These are phyloP conservation scores for Arthonia radiata DNA, from an alignment of 495 filamentous ascomycete species.

Conservation along the genomic window DNA sequence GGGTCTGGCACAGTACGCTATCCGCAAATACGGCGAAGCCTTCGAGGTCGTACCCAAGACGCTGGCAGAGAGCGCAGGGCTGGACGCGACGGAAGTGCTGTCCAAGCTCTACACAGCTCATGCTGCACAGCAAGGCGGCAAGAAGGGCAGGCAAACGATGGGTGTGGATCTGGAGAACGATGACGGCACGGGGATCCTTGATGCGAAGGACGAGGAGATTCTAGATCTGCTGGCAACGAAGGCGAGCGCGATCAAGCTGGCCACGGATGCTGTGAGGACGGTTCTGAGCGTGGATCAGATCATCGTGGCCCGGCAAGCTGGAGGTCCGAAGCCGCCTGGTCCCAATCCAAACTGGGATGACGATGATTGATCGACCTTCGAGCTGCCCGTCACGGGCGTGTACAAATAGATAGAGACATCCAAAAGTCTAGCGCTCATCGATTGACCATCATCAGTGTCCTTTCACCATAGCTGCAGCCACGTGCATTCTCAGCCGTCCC, in stretches of 20 bases:
- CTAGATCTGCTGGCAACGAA: conserved; percentile 79
- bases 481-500: too few relatives aligned
- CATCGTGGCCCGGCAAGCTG: conserved; percentile 91
- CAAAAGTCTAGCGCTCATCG: too few relatives aligned
- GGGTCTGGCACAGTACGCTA: conserved; percentile 78
- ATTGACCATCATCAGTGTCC: too few relatives aligned
- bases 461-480: too few relatives aligned
- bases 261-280: conserved; percentile 81
- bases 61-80: conserved; percentile 75
- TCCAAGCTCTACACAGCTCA: conserved; percentile 82
- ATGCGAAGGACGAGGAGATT: conserved; percentile 75
- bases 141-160: conserved; percentile 22
- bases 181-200: conserved; percentile 53
- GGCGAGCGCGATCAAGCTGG: conserved; percentile 87
- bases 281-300: conserved; percentile 97
- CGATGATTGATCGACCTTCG: conserved; percentile 57
- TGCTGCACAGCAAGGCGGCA: conserved; percentile 27
- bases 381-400: too few relatives aligned
- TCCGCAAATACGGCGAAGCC: conserved; percentile 90
- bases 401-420: too few relatives aligned
- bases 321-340: conserved; percentile 86
- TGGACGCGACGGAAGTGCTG: conserved; percentile 89
- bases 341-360: conserved; percentile 89
- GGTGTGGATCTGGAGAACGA: conserved; percentile 87
- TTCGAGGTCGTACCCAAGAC: conserved; percentile 93